These are phyloP conservation scores for Westerdykella sp. DNA, from an alignment of 2,329 filamentous ascomycete species.

Conservation along the genomic window DNA sequence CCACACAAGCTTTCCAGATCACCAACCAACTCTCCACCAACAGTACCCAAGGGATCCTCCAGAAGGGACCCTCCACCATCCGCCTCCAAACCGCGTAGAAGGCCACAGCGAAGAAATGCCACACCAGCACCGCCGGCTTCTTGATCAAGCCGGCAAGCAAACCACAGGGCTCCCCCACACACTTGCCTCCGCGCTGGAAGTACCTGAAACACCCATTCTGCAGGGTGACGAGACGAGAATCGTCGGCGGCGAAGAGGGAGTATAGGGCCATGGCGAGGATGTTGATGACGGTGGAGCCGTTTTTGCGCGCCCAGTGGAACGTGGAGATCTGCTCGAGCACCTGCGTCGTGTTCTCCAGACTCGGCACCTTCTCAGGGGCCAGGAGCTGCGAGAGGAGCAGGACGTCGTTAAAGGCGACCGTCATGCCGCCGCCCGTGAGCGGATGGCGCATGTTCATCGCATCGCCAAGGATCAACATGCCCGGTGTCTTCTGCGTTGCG, in stretches of 20 bases:
- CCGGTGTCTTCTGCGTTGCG: constrained; percentile 62
- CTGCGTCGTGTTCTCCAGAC: constrained; percentile 59
- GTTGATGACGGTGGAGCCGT: constrained; percentile 81
- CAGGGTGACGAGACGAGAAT: constrained; percentile 58
- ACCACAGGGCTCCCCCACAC: constrained; percentile 71
- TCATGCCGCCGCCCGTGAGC: constrained; percentile 95
- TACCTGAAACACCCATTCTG: constrained; percentile 90
- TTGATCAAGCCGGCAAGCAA: constrained; percentile 76
- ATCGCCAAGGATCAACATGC: constrained; percentile 79
- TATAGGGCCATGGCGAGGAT: constrained; percentile 96
- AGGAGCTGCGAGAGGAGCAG: constrained; percentile 70
- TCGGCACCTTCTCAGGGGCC: constrained; percentile 60
- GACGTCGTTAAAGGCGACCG: constrained; percentile 90
- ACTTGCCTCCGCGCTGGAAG: constrained; percentile 68
- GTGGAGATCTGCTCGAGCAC: constrained; percentile 62
- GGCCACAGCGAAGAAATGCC: constrained; percentile 93
- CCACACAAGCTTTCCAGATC: constrained; percentile 72
- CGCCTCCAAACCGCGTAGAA: constrained; percentile 77
- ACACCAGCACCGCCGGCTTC: constrained; percentile 70
- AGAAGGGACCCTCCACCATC: constrained; percentile 43
- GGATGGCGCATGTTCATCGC: constrained; percentile 99
- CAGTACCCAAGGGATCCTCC: constrained; percentile 45
- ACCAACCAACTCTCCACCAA: constrained; percentile 62
- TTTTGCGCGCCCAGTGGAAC: constrained; percentile 87
- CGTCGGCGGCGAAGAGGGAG: constrained; percentile 78